phyloP scores from a whole-genome alignment of 1,139 yeast genomes.

The Kluyveromyces marxianus region DNA sequence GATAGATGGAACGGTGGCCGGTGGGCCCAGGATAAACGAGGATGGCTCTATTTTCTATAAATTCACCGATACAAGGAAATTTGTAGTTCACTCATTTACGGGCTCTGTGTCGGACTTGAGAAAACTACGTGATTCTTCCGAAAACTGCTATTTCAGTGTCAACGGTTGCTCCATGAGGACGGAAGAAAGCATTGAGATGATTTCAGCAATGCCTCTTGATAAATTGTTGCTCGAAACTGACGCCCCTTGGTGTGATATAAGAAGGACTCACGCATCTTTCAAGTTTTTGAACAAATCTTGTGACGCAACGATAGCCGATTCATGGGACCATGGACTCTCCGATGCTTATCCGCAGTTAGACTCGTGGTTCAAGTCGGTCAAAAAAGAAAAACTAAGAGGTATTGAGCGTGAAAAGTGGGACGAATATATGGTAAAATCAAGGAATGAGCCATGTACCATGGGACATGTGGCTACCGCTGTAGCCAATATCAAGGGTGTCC shows the following conservation, averaged over 20 bases:
- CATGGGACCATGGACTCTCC: slow-evolving; percentile 10
- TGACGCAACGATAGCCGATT: slow-evolving; percentile 8
- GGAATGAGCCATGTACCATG: slow-evolving; percentile 88
- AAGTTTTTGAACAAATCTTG: slow-evolving; percentile 36
- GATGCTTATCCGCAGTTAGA: slow-evolving; percentile 11
- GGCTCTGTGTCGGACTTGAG: slow-evolving; percentile 61
- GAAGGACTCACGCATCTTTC: slow-evolving; percentile 74
- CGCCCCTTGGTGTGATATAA: slow-evolving; percentile 97
- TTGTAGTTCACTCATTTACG: slow-evolving; percentile 92
- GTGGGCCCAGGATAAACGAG: background rate
- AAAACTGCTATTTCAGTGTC: slow-evolving; percentile 59
- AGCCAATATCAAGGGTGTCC: slow-evolving; percentile 46
- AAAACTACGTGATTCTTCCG: slow-evolving; percentile 35
- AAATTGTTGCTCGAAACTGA: slow-evolving; percentile 82
- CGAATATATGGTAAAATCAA: slow-evolving; percentile 55
- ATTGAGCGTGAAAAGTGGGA: slow-evolving; percentile 15
- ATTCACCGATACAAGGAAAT: slow-evolving; percentile 22
- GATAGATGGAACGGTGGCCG: slow-evolving; percentile 1
- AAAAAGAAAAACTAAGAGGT: slow-evolving; percentile 23
- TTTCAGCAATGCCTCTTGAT: slow-evolving; percentile 56
- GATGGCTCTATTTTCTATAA: slow-evolving; percentile 16
- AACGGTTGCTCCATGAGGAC: slow-evolving; percentile 90
- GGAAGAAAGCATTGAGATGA: slow-evolving; percentile 63
- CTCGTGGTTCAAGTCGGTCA: slow-evolving; percentile 21
- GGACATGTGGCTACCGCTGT: slow-evolving; percentile 77